Conservation (phyloP, 2,329 filamentous ascomycete genomes). For the Neofusicoccum kwambonambiense region DNA sequence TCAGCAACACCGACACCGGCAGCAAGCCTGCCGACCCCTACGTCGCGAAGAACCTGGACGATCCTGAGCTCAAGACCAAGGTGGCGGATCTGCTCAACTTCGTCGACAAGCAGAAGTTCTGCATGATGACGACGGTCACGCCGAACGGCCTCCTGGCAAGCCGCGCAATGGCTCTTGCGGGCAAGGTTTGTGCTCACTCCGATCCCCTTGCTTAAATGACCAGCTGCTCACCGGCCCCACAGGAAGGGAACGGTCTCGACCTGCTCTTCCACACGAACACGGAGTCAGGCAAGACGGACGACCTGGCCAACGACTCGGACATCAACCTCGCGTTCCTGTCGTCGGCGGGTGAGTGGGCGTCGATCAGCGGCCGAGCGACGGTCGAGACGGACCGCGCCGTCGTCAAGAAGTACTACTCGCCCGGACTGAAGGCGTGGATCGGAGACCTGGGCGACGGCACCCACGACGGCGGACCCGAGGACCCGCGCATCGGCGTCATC, state of each 20-base stretch:
- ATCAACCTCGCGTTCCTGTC: slow-evolving; percentile 83
- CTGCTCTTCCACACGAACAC: slow-evolving; percentile 91
- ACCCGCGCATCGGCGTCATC: slow-evolving; percentile 80
- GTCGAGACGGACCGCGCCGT: slow-evolving; percentile 68
- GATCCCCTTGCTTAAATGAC: not conserved
- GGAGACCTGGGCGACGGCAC: slow-evolving; percentile 76
- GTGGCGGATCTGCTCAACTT: slow-evolving; percentile 72
- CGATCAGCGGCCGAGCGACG: slow-evolving; percentile 69
- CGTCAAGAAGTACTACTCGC: slow-evolving; percentile 69
- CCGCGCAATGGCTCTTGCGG: slow-evolving; percentile 83
- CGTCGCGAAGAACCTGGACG: slow-evolving; percentile 72
- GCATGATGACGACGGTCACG: slow-evolving; percentile 81
- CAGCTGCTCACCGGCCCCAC: slow-evolving; percentile 18
- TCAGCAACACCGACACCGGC: slow-evolving; percentile 41
- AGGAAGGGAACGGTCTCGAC: slow-evolving; percentile 78
- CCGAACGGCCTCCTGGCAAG: slow-evolving; percentile 68
- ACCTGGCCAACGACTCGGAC: slow-evolving; percentile 68
- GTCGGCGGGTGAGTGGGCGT: slow-evolving; percentile 78
- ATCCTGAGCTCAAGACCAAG: slow-evolving; percentile 70
- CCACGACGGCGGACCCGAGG: slow-evolving; percentile 78
- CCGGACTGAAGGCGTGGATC: slow-evolving; percentile 76
- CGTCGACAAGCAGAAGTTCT: slow-evolving; percentile 72
- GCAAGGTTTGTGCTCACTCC: slow-evolving; percentile 56
- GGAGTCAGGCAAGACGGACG: slow-evolving; percentile 82
- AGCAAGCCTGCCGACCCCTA: slow-evolving; percentile 68